Base-by-base conservation (phyloP, 345 rosid genomes). In the Hirschfeldia incana region DNA sequence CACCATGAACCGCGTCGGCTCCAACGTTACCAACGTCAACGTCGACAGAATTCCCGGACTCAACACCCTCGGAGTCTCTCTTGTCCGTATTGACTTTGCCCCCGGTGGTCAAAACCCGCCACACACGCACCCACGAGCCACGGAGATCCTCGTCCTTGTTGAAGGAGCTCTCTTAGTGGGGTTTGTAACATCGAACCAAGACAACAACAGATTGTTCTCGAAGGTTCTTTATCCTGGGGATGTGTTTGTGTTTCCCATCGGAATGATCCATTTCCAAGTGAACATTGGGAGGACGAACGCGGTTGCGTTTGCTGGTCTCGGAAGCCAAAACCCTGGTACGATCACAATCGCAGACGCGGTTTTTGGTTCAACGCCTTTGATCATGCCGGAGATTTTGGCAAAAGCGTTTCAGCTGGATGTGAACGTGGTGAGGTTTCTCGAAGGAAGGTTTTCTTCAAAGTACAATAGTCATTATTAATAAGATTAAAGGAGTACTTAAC, bases 181-280 rank as follows among this genome's bases (percentile, higher is more conserved):
- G 2, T 84, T 84, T 57, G 83, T 82, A 1, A 34, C 83, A n/a
- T 76, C 86, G 32, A 73, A 81, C 75, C 84, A 81, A 73, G 80
- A 81, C 75, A 77, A 81, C 53, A 77, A 81, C 26, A 73, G 78
- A 28, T 72, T 86, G 67, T 73, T 86, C 76, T 68, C 85, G 1
- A 86, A 84, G 76, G 83, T 84, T 55, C 79, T 86, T 36, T 76
- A 86, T 10, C 88, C 88, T 0, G 88, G 88, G 65, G 89, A 86
- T 11, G 86, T 84, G 1, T 84, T 86, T 57, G 89, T 86, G 66
- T 86, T 86, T 61, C 89, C 89, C 1, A 58, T 80, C 0, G 84
- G 83, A 60, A 70, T 78, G 74, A 83, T 85, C 63, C 88, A 85
- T 78, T 85, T 85, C 77, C 86, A 85, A 15, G 76, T 83, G 46